These are phyloP conservation scores for Talaromyces wortmannii DNA, from an alignment of 495 filamentous ascomycete species.

Conservation along the genomic window DNA sequence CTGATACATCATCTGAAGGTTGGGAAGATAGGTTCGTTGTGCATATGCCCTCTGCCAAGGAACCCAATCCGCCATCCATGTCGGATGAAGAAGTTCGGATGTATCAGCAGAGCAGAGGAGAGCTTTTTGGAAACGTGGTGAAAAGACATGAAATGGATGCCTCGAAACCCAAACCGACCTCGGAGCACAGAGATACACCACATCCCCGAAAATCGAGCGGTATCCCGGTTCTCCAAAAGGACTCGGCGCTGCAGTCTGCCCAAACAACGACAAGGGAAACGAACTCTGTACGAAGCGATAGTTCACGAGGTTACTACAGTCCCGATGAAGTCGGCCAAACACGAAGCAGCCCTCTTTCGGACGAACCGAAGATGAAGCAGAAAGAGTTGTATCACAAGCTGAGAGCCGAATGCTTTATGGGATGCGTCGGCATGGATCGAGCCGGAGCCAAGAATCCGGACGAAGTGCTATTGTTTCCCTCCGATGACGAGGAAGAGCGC, in stretches of 20 bases:
- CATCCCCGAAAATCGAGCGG: slow-evolving; percentile 5
- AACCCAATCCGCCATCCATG: slow-evolving; percentile 36
- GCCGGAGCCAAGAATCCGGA: slow-evolving; percentile 30
- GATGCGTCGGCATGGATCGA: slow-evolving; percentile 36
- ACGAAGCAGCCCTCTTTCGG: slow-evolving; percentile 32
- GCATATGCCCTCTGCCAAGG: slow-evolving; percentile 38
- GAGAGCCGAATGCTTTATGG: slow-evolving; percentile 38
- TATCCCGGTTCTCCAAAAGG: slow-evolving; percentile 3
- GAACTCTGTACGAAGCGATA: background rate
- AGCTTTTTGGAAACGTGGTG: slow-evolving; percentile 18
- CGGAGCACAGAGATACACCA: slow-evolving; percentile 5
- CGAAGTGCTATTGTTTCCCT: slow-evolving; percentile 32
- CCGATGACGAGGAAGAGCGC: slow-evolving; percentile 10
- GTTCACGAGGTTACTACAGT: slow-evolving; percentile 25
- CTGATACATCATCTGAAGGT: slow-evolving; percentile 1
- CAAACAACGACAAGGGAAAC: background rate
- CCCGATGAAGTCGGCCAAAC: slow-evolving; percentile 37
- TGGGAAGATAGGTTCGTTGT: slow-evolving; percentile 42
- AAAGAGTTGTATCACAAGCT: slow-evolving; percentile 15
- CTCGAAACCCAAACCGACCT: slow-evolving; percentile 3
- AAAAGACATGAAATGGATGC: slow-evolving; percentile 9
- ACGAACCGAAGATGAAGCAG: slow-evolving; percentile 21
- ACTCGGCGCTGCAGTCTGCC: background rate
- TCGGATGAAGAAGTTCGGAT: slow-evolving; percentile 30
- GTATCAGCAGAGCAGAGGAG: slow-evolving; percentile 34